A percentile compares a stretch with the other conserved stretches of the same genome.
phyloP scores from a whole-genome alignment of 2,329 filamentous ascomycete genomes.

The Pseudogymnoascus sp. region DNA sequence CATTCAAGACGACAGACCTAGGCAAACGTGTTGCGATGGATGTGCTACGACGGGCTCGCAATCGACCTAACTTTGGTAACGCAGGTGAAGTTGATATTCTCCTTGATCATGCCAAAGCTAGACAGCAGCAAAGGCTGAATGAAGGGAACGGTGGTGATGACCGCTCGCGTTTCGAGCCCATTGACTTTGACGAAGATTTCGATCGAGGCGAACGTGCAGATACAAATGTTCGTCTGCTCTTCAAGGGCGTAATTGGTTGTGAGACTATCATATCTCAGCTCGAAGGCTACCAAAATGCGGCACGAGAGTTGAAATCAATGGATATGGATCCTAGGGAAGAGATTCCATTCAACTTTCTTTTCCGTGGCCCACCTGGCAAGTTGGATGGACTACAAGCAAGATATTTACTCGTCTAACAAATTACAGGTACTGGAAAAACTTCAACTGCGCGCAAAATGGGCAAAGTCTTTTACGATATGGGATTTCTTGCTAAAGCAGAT shows the following conservation, averaged over 20 bases:
- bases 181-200: neutral
- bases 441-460: slow-evolving; percentile 61
- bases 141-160: too few relatives aligned
- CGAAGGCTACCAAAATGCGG: neutral
- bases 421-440: slow-evolving; percentile 39
- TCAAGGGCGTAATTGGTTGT: neutral
- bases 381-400: too few relatives aligned
- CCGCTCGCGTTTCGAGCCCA: too few relatives aligned
- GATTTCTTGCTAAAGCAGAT: slow-evolving; percentile 51
- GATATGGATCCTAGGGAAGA: neutral
- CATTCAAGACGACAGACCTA: slow-evolving; percentile 35
- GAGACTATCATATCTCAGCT: neutral
- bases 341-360: neutral
- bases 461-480: slow-evolving; percentile 67
- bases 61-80: slow-evolving; percentile 58
- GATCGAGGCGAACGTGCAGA: neutral
- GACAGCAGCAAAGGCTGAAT: too few relatives aligned
- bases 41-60: neutral
- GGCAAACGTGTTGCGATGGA: neutral
- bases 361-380: neutral
- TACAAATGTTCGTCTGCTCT: neutral
- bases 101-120: too few relatives aligned
- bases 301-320: neutral
- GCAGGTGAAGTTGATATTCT: slow-evolving; percentile 61
- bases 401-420: too few relatives aligned